Percentiles rank a stretch among this genome's conserved stretches.
Conservation (phyloP, 345 rosid species). For the Salix brachista region DNA sequence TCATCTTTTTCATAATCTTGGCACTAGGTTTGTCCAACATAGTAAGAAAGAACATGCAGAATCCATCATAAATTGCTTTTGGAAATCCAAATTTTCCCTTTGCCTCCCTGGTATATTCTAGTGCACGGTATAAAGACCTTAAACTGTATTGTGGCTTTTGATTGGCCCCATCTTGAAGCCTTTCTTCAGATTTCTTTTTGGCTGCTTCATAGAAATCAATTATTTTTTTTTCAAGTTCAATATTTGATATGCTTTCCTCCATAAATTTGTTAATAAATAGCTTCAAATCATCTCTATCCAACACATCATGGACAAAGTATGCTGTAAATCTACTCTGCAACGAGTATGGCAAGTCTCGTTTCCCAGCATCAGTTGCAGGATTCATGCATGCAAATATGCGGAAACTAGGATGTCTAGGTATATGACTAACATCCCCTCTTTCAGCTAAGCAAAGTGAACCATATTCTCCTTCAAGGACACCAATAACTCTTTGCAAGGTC, state of each 20-base stretch:
- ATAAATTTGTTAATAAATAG: conserved; percentile 62
- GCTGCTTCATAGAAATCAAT: conserved; percentile 72
- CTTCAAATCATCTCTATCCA: conserved; percentile 68
- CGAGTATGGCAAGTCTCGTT: conserved; percentile 76
- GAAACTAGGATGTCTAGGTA: conserved; percentile 68
- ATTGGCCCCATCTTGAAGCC: conserved; percentile 97
- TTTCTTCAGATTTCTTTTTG: conserved; percentile 70
- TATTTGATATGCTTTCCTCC: conserved; percentile 52
- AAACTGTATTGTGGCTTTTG: conserved; percentile 96
- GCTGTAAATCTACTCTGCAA: conserved; percentile 83
- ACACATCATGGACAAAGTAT: conserved; percentile 75
- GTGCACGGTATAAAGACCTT: conserved; percentile 86
- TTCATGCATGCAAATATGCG: conserved; percentile 95
- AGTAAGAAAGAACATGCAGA: conserved; percentile 84
- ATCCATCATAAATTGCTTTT: conserved; percentile 79
- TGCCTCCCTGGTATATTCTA: conserved; percentile 74
- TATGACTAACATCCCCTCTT: conserved; percentile 72
- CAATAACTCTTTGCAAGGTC: conserved; percentile 78
- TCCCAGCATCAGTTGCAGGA: conserved; percentile 99
- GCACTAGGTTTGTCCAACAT: conserved; percentile 78
- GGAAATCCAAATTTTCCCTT: conserved; percentile 51
- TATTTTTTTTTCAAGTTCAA: conserved; percentile 49
- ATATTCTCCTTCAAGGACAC: conserved; percentile 88
- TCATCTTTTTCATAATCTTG: conserved; percentile 58
- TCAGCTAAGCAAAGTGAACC: conserved; percentile 94